Evolutionary conservation across 257 asterid species (phyloP).

Genomic region (Solanum virginianum): DNA sequence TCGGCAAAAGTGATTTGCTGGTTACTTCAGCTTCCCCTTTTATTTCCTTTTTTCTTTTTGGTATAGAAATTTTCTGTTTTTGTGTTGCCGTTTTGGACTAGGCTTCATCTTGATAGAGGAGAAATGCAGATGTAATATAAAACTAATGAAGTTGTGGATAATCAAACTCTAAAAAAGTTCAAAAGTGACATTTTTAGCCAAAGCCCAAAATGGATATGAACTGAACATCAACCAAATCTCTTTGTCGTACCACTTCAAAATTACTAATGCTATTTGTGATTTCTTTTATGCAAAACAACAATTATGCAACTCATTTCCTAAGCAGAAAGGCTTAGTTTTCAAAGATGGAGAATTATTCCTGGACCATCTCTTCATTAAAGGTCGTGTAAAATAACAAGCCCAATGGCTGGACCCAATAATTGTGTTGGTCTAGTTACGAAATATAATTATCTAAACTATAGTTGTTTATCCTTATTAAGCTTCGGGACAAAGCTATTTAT

Average conservation of each 20-base stretch:
- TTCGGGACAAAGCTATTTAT: no score
- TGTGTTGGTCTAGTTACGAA: no score
- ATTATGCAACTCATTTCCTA: not conserved
- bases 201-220: not conserved
- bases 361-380: not conserved
- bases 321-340: not conserved
- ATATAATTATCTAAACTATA: no score
- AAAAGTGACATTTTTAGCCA: not conserved
- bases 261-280: no score
- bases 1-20: slow-evolving; percentile 19
- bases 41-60: not conserved
- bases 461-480: no score
- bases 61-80: not conserved
- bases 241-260: no score
- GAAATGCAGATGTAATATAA: not conserved
- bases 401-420: no score
- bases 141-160: not conserved
- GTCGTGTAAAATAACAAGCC: not conserved
- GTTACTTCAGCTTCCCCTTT: not conserved
- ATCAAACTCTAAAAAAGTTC: not conserved
- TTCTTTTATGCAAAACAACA: not conserved
- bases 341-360: not conserved
- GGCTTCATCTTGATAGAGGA: not conserved
- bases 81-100: not conserved
- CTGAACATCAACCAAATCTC: not conserved